Conservation (phyloP, 257 asterid species). For the Verbascum thapsus region DNA sequence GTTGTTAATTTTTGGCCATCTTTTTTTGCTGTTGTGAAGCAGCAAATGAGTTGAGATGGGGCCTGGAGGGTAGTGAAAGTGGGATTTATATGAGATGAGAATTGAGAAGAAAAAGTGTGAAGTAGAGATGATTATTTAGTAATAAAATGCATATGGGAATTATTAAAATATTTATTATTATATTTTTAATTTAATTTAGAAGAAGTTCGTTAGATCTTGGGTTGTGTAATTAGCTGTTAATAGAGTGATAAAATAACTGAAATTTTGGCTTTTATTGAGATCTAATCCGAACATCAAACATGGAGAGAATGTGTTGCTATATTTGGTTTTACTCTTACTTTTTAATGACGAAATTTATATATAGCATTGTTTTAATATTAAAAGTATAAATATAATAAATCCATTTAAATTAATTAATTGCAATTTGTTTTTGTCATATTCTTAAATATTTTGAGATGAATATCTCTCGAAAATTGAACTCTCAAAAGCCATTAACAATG, state of each 20-base stretch:
- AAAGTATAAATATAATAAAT: too few species aligned
- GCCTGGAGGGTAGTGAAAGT: too few species aligned
- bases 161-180: neutral
- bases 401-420: too few species aligned
- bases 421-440: too few species aligned
- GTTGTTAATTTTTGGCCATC: conserved; percentile 29
- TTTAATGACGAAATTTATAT: too few species aligned
- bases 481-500: too few species aligned
- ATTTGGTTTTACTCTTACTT: conserved; percentile 19
- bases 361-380: too few species aligned
- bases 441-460: too few species aligned
- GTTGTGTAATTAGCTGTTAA: conserved; percentile 60
- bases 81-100: neutral
- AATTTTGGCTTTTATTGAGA: conserved; percentile 50
- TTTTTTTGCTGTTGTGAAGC: conserved; percentile 17
- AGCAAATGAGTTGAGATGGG: conserved; percentile 37
- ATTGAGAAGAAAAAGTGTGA: conserved; percentile 24
- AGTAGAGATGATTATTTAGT: conserved; percentile 35
- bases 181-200: neutral
- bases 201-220: conserved; percentile 66
- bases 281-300: conserved; percentile 55
- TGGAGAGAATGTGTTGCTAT: conserved; percentile 61
- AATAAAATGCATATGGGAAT: conserved; percentile 33
- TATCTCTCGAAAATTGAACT: too few species aligned
- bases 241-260: conserved; percentile 38